phyloP scores from a whole-genome alignment of 1,139 yeast species.

The Diutina scorzettiae region DNA sequence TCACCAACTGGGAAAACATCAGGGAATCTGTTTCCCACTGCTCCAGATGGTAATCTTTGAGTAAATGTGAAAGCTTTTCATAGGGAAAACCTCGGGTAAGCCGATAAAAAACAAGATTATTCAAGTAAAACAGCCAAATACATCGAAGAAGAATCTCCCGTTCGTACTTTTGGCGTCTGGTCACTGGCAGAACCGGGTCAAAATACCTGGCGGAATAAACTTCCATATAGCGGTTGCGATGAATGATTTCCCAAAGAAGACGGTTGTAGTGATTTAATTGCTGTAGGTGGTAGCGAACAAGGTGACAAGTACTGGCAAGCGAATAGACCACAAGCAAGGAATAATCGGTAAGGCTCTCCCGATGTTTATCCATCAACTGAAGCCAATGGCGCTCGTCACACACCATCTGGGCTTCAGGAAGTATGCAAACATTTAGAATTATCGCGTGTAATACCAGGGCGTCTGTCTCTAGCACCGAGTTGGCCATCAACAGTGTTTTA shows the following conservation, averaged over 20 bases:
- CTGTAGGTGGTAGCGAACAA: constrained; percentile 10
- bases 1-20: neutral
- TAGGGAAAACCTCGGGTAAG: constrained; percentile 30
- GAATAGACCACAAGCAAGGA: constrained; percentile 15
- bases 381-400: constrained; percentile 30
- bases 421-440: constrained; percentile 26
- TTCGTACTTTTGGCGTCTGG: constrained; percentile 19
- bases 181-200: constrained; percentile 1
- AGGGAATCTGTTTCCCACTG: neutral
- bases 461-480: constrained; percentile 22
- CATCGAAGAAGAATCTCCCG: constrained; percentile 25
- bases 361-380: constrained; percentile 20
- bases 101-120: constrained; percentile 19
- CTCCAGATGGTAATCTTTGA: neutral
- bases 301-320: constrained; percentile 12
- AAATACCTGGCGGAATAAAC: constrained; percentile 10
- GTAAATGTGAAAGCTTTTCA: constrained; percentile 9
- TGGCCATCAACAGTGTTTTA: constrained; percentile 20
- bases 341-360: constrained; percentile 22
- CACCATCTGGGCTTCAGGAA: constrained; percentile 7
- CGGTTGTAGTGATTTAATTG: constrained; percentile 7
- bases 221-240: constrained; percentile 15
- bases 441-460: constrained; percentile 35
- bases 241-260: constrained; percentile 16
- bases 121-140: constrained; percentile 32